phyloP scores from a whole-genome alignment of 371 early-diverging fungal species.

The Chytridium lagenaria region DNA sequence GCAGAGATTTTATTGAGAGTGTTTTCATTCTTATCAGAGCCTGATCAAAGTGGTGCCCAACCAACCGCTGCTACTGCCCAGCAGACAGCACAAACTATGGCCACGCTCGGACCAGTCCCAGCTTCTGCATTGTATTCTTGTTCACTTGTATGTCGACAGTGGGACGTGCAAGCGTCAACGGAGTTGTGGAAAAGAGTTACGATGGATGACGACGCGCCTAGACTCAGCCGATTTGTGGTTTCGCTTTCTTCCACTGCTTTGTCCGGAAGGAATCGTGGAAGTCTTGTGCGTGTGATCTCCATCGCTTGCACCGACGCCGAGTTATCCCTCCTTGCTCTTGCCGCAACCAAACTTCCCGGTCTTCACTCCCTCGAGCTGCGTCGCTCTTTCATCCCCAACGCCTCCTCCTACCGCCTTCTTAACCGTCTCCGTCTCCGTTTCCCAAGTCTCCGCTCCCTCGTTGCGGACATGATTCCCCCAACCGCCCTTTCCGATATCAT shows the following conservation, averaged over 20 bases:
- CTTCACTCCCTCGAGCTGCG: constrained; percentile 38
- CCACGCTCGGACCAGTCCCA: neutral
- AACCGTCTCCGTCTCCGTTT: constrained; percentile 26
- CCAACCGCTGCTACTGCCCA: neutral
- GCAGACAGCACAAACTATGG: neutral
- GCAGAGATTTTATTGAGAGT: constrained; percentile 38
- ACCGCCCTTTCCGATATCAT: constrained; percentile 28
- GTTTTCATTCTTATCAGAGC: constrained; percentile 29
- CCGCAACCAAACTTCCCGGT: constrained; percentile 25
- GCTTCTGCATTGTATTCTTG: constrained; percentile 28
- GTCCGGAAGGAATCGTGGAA: constrained; percentile 27
- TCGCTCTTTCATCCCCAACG: constrained; percentile 20
- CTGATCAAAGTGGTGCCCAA: neutral
- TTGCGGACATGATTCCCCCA: constrained; percentile 34
- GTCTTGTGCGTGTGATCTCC: constrained; percentile 32
- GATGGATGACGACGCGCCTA: constrained; percentile 35
- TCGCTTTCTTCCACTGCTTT: constrained; percentile 25
- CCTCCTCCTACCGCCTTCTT: constrained; percentile 30
- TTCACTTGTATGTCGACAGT: constrained; percentile 31
- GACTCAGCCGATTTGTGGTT: constrained; percentile 35
- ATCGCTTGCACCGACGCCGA: constrained; percentile 43
- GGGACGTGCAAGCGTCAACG: constrained; percentile 34
- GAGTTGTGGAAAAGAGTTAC: constrained; percentile 36
- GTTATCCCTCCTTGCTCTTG: constrained; percentile 32
- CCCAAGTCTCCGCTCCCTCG: constrained; percentile 33